Conservation (phyloP, 2,329 filamentous ascomycete species). For the Uncinocarpus reesii region DNA sequence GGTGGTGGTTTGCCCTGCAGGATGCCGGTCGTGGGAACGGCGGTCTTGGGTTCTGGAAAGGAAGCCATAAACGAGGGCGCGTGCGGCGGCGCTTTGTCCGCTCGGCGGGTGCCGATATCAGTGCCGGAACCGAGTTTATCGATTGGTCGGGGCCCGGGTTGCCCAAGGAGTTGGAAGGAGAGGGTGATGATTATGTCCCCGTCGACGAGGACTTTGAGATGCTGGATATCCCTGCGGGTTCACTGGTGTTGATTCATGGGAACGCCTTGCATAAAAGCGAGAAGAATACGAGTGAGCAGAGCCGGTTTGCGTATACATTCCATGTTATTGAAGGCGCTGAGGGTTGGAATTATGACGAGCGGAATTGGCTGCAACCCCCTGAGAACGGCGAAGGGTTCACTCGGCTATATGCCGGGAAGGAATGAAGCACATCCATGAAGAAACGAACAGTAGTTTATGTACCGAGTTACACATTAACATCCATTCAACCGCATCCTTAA, state of each 20-base stretch:
- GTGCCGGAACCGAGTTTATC: constrained; percentile 57
- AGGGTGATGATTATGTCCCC: constrained; percentile 45
- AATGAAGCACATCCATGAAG: constrained; percentile 1
- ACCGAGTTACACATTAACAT: no score
- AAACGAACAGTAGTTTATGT: no score
- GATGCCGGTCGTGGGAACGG: constrained; percentile 81
- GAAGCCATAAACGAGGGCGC: constrained; percentile 64
- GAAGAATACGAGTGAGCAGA: constrained; percentile 75
- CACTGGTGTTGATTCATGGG: constrained; percentile 86
- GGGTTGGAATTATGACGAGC: constrained; percentile 59
- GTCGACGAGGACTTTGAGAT: constrained; percentile 56
- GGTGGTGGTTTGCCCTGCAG: constrained; percentile 96
- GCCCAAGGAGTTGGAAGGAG: constrained; percentile 43
- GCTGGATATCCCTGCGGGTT: constrained; percentile 82
- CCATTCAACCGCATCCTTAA: neutral
- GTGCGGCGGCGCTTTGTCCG: constrained; percentile 63
- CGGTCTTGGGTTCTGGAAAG: constrained; percentile 74
- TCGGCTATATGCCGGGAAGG: constrained; percentile 41
- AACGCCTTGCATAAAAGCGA: constrained; percentile 95
- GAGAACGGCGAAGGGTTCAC: constrained; percentile 68
- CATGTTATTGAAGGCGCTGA: constrained; percentile 82
- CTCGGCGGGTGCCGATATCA: constrained; percentile 31
- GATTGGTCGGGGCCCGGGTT: constrained; percentile 57
- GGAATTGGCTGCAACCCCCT: constrained; percentile 89
- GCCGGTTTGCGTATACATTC: constrained; percentile 93